Base-by-base conservation (phyloP, 176 grass and related monocot species). In the Rhynchospora tenuis region DNA sequence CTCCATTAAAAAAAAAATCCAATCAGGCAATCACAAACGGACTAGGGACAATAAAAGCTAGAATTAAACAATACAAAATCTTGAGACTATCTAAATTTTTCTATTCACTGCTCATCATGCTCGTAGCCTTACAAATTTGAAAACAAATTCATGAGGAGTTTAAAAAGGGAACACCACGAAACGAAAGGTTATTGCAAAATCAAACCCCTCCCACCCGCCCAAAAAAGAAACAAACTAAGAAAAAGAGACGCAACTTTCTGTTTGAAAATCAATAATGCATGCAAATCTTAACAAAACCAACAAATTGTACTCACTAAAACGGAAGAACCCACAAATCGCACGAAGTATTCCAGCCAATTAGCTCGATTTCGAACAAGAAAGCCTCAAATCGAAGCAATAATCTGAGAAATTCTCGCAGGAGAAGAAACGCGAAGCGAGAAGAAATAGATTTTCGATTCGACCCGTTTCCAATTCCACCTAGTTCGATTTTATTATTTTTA, bases 221-320 rank as follows among this genome's bases (percentile, higher is more conserved):
- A 22, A 77, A 58, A 80, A 23, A 12, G 20, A 81, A 50, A 14
- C 14, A 69, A 69, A 68, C 31, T 66, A 66, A 43, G 66, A n/a
- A 70, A 44, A 45, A 17, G 15, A 70, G 50, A 73, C 50, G 44
- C 70, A 73, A 50, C 19, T 73, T 6, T 68, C 4, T 8, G 29
- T 13, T 68, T 17, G 42, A 44, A 46, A 44, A 71, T 0, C 9
- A 71, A 46, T 20, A 71, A 71, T 71, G 67, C 19, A 71, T 55
- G 3, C 50, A 13, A 38, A 38, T 38, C 54, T 55, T 17, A 55
- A 38, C 11, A 23, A 55, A 76, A 76, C 10, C 23, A 76, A 55
- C 47, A 55, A 76, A 76, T 50, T 3, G 23, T 17, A 82, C 80
- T 82, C 80, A 82, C 80, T 57, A 15, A 10, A 81, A 61, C 19